Evolutionary conservation across 1,284 basidiomycete genomes (phyloP).

Genomic region (Prillingera fragicola): DNA sequence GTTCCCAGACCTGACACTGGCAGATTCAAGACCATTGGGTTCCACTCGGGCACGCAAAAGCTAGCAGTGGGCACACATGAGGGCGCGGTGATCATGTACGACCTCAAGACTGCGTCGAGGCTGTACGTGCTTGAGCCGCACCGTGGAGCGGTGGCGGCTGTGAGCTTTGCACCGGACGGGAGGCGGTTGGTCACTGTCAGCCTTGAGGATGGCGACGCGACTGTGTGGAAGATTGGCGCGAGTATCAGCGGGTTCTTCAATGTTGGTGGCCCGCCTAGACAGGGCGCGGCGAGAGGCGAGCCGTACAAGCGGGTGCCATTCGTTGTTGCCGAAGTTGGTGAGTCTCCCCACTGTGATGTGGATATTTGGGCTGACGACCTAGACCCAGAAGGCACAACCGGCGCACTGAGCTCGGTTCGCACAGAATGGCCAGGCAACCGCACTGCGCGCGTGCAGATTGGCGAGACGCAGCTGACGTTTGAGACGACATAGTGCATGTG

Average conservation of each 20-base stretch:
- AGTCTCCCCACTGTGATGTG: slow-evolving; percentile 15
- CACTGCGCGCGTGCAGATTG: slow-evolving; percentile 72
- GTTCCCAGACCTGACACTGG: not conserved
- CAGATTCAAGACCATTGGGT: slow-evolving; percentile 88
- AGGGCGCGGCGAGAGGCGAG: slow-evolving; percentile 67
- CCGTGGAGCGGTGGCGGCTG: slow-evolving; percentile 67
- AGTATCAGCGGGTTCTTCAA: slow-evolving; percentile 82
- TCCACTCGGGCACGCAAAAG: slow-evolving; percentile 76
- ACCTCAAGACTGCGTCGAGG: slow-evolving; percentile 89
- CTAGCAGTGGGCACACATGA: slow-evolving; percentile 92
- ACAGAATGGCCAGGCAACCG: slow-evolving; percentile 80
- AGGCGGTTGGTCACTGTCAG: slow-evolving; percentile 80
- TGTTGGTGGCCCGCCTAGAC: slow-evolving; percentile 85
- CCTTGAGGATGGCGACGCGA: slow-evolving; percentile 70
- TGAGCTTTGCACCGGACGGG: slow-evolving; percentile 89
- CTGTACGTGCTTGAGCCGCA: slow-evolving; percentile 93
- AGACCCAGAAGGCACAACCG: slow-evolving; percentile 66
- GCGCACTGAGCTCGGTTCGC: slow-evolving; percentile 64
- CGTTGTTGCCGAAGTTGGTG: slow-evolving; percentile 51
- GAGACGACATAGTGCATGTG: slow-evolving; percentile 60
- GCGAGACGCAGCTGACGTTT: slow-evolving; percentile 74
- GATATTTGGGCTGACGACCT: slow-evolving; percentile 3
- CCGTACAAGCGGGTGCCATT: slow-evolving; percentile 81
- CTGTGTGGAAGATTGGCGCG: slow-evolving; percentile 85
- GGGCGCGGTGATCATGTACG: slow-evolving; percentile 89